These are phyloP conservation scores for Rhododendron williamsianum DNA, from an alignment of 148 eudicot genomes.

Conservation along the genomic window DNA sequence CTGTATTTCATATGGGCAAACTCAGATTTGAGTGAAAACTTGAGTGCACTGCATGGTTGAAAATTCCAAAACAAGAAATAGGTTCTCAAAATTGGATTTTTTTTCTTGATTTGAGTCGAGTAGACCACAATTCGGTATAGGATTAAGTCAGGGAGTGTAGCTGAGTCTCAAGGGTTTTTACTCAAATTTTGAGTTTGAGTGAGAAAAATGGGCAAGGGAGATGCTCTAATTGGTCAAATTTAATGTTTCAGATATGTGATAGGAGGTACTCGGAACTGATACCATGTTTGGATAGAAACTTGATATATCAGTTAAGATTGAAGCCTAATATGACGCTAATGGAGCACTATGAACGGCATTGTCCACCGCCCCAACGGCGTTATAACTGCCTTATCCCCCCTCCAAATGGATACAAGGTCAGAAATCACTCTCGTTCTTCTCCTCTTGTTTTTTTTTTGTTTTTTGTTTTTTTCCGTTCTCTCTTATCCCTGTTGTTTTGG, in stretches of 20 bases:
- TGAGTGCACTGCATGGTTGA: background rate
- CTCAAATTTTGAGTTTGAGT: background rate
- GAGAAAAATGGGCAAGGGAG: background rate
- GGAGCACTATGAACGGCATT: slow-evolving; percentile 61
- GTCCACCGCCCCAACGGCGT: slow-evolving; percentile 42
- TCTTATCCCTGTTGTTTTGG: background rate
- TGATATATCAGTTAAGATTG: slow-evolving; percentile 33
- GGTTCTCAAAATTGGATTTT: background rate
- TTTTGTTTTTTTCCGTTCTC: background rate
- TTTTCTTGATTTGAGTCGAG: background rate
- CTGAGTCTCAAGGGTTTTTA: background rate
- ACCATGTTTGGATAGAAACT: slow-evolving; percentile 55
- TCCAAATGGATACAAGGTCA: slow-evolving; percentile 54
- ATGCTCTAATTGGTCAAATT: background rate
- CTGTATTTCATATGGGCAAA: background rate
- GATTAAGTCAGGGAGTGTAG: background rate
- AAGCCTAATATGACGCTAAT: slow-evolving; percentile 40
- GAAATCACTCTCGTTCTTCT: slow-evolving; percentile 6
- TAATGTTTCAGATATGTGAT: slow-evolving; percentile 53
- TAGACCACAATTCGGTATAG: background rate
- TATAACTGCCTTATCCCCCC: slow-evolving; percentile 57
- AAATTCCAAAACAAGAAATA: background rate
- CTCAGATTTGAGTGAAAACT: background rate
- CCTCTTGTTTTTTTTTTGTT: background rate
- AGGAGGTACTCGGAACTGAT: slow-evolving; percentile 53